Percentiles rank a stretch among this genome's conserved stretches.
These are phyloP conservation scores for Boechera retrofracta DNA, from an alignment of 345 rosid genomes.

Conservation along the genomic window DNA sequence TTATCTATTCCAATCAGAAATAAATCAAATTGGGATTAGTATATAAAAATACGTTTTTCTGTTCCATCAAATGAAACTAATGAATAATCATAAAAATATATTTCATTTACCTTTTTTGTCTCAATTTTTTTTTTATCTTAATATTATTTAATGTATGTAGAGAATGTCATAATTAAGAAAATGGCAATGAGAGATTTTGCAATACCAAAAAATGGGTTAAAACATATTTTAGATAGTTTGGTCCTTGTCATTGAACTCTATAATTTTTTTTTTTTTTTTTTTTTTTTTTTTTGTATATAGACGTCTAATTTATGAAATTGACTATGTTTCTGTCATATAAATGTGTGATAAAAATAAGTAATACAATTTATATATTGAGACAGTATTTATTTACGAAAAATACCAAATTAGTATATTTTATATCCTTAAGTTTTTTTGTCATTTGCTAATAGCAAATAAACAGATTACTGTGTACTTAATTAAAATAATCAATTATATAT, in stretches of 20 bases:
- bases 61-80: neutral
- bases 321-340: neutral
- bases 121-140: neutral
- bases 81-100: conserved; percentile 5
- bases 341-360: neutral
- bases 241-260: neutral
- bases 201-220: neutral
- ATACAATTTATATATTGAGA: too few species aligned
- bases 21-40: conserved; percentile 38
- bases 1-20: conserved; percentile 38
- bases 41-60: conserved; percentile 13
- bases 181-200: neutral
- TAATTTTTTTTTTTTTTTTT: neutral
- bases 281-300: neutral
- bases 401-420: too few species aligned
- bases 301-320: neutral
- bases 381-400: too few species aligned
- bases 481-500: neutral
- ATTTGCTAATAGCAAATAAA: neutral
- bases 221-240: neutral
- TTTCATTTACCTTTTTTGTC: neutral
- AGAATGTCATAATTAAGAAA: neutral
- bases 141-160: neutral
- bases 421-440: neutral
- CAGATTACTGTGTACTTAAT: neutral